These are phyloP conservation scores for Agastache rugosa DNA, from an alignment of 257 asterid species.

Conservation along the genomic window DNA sequence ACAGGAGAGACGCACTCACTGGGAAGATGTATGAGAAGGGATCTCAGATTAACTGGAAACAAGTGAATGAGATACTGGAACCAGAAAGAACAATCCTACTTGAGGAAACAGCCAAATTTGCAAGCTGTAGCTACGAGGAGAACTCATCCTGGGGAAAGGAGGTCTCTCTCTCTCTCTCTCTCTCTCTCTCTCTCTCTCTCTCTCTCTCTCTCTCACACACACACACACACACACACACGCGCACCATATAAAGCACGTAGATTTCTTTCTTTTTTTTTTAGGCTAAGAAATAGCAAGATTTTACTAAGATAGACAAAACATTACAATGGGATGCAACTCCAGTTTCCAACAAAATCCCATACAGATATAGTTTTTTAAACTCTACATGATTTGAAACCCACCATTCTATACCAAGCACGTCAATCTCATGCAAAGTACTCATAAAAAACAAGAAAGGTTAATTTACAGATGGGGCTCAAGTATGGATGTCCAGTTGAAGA, in stretches of 20 bases:
- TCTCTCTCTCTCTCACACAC: constrained; percentile 8
- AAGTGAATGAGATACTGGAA: not conserved
- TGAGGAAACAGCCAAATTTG: constrained; percentile 11
- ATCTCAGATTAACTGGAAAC: constrained; percentile 15
- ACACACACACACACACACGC: no score
- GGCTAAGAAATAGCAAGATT: no score
- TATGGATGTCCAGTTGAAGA: constrained; percentile 27
- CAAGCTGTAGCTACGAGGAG: constrained; percentile 17
- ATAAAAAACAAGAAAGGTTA: not conserved
- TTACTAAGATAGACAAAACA: no score
- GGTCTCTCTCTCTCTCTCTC: no score
- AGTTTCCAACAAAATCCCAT: not conserved
- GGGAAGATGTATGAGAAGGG: constrained; percentile 18
- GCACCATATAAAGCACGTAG: not conserved
- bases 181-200: no score
- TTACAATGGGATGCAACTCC: not conserved
- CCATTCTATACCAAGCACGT: not conserved
- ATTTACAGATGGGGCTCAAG: constrained; percentile 24
- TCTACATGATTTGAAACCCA: no score
- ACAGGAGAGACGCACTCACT: constrained; percentile 16
- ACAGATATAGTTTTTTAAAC: not conserved
- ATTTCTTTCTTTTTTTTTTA: no score
- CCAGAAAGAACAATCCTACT: not conserved
- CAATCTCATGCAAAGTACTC: not conserved
- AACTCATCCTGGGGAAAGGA: constrained; percentile 33